These are phyloP conservation scores for button mushroom (Agaricus bisporus) DNA, from an alignment of 768 basidiomycete species.

Conservation along the genomic window DNA sequence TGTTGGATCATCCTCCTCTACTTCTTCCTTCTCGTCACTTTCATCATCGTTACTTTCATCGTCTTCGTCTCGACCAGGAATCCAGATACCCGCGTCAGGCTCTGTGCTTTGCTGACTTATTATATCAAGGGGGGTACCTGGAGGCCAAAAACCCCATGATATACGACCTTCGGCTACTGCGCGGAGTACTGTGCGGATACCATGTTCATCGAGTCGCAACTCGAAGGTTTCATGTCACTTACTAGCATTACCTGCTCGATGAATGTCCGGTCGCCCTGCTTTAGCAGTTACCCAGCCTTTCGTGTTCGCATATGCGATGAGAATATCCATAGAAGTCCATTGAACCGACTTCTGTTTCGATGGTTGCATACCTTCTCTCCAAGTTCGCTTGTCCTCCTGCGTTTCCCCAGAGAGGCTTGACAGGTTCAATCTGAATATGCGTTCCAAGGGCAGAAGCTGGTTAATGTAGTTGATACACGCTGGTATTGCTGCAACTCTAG, in stretches of 20 bases:
- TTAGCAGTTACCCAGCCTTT: slow-evolving; percentile 90
- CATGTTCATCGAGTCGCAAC: background rate
- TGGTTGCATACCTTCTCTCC: slow-evolving; percentile 48
- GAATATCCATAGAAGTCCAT: slow-evolving; percentile 88
- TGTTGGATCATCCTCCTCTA: slow-evolving; percentile 23
- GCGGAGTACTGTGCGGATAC: slow-evolving; percentile 55
- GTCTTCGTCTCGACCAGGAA: slow-evolving; percentile 29
- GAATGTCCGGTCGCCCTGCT: slow-evolving; percentile 82
- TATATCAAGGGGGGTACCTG: slow-evolving; percentile 29
- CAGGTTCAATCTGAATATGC: slow-evolving; percentile 52
- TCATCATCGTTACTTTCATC: slow-evolving; percentile 18
- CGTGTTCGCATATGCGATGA: slow-evolving; percentile 67
- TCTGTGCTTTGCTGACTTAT: slow-evolving; percentile 19
- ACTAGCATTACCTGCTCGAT: slow-evolving; percentile 89
- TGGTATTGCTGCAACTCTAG: slow-evolving; percentile 77
- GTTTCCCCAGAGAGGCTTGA: slow-evolving; percentile 32
- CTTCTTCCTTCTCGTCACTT: slow-evolving; percentile 16
- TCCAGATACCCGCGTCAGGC: slow-evolving; percentile 51
- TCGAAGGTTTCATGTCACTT: slow-evolving; percentile 25
- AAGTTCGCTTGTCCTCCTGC: slow-evolving; percentile 69
- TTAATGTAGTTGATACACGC: slow-evolving; percentile 73
- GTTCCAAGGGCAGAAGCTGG: slow-evolving; percentile 71
- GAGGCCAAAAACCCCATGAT: slow-evolving; percentile 85
- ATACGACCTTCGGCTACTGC: slow-evolving; percentile 77
- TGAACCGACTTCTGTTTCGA: slow-evolving; percentile 16